Conservation (phyloP, 1,139 yeast species). For the Debaryomyces sp. region DNA sequence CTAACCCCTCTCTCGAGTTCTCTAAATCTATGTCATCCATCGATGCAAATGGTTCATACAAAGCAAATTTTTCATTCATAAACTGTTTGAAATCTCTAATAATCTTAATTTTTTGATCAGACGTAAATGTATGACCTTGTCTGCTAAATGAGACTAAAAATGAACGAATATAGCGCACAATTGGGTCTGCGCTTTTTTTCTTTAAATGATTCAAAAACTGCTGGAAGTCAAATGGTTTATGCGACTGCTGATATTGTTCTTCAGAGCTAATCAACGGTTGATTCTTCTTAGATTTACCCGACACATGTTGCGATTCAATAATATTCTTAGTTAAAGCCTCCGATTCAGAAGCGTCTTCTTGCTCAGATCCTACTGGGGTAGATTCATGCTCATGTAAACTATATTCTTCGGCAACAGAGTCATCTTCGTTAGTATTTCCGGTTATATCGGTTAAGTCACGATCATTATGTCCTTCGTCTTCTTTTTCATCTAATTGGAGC, state of each 20-base stretch:
- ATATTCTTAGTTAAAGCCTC: background rate
- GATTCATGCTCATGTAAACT: conserved; percentile 6
- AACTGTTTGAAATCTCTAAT: conserved; percentile 73
- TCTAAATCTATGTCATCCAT: conserved; percentile 61
- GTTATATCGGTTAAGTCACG: conserved; percentile 18
- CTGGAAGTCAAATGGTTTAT: conserved; percentile 78
- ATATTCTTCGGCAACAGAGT: conserved; percentile 19
- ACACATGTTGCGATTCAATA: background rate
- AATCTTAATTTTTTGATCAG: conserved; percentile 76
- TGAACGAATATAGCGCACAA: conserved; percentile 81
- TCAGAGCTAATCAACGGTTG: conserved; percentile 20
- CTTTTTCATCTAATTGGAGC: background rate
- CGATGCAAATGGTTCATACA: conserved; percentile 73
- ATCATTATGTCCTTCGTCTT: background rate
- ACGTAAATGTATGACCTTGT: conserved; percentile 63
- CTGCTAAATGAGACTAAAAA: conserved; percentile 75
- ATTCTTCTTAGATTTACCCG: conserved; percentile 7
- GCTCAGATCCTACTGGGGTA: background rate
- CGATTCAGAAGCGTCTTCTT: background rate
- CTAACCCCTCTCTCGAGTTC: conserved; percentile 89
- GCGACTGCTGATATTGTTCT: conserved; percentile 44
- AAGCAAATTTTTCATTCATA: conserved; percentile 64
- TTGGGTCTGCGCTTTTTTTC: conserved; percentile 81
- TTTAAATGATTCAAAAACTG: conserved; percentile 72
- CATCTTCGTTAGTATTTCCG: conserved; percentile 18